A percentile compares a stretch with the other conserved stretches of the same genome.
phyloP scores from a whole-genome alignment of 2,329 filamentous ascomycete genomes.

The Pezicula rhizophila region DNA sequence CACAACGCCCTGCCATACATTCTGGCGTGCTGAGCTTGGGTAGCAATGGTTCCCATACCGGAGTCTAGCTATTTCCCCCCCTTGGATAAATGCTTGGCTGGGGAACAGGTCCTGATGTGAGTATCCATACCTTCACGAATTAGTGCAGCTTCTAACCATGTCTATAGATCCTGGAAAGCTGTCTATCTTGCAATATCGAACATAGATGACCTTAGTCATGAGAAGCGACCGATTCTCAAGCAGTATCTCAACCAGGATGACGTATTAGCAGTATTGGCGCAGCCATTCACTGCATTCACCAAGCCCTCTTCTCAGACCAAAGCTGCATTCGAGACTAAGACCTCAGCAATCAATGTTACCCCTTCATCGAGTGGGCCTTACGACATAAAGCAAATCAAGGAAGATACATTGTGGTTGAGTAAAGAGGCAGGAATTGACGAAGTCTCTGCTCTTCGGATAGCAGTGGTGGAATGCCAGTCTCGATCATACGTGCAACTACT shows the following conservation, averaged over 20 bases:
- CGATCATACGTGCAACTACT: conserved; percentile 68
- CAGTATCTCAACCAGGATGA: conserved; percentile 67
- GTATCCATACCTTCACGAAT: conserved; percentile 28
- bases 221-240: conserved; percentile 48
- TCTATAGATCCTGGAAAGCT: conserved; percentile 53
- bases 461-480: conserved; percentile 77
- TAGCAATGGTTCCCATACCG: conserved; percentile 64
- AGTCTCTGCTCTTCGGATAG: conserved; percentile 72
- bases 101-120: conserved; percentile 75
- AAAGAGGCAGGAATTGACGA: conserved; percentile 73
- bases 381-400: conserved; percentile 74
- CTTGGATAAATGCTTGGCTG: conserved; percentile 77
- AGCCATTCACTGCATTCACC: conserved; percentile 63
- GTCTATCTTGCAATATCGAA: conserved; percentile 52
- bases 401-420: conserved; percentile 81
- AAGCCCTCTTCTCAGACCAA: conserved; percentile 57
- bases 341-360: conserved; percentile 78
- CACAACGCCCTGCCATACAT: conserved; percentile 15
- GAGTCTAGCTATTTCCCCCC: conserved; percentile 75
- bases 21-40: conserved; percentile 38
- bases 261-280: conserved; percentile 61
- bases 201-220: conserved; percentile 47
- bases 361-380: conserved; percentile 60
- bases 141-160: conserved; percentile 6
- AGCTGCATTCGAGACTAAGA: conserved; percentile 74